Base-by-base conservation (phyloP, 306 rosid species). In the Glycine soja region DNA sequence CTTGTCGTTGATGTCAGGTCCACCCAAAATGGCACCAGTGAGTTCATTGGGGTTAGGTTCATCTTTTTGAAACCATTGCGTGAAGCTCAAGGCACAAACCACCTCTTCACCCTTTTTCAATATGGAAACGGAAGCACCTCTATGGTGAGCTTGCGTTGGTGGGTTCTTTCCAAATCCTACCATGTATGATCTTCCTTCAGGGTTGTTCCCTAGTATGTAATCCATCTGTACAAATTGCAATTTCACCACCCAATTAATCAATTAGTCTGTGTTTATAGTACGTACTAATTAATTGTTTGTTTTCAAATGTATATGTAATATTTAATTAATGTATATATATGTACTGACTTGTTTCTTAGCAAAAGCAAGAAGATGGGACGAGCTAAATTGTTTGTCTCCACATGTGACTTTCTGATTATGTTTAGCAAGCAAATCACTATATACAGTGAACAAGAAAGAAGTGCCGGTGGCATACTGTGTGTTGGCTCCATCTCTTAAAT, bases 1-100 rank as follows among this genome's bases (percentile, higher is more conserved):
- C 38, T 89, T 81, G 56, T 95, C 99, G 2, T 12, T 2, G 2
- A 43, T 10, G 48, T 95, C 93, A 8, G 99, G 98, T 8, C 98
- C 98, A 10, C 97, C 99, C 0, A 95, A 51, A 19, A 95, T 95
- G 45, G 99, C 99, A 1, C 98, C 98, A 0, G 99, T 95, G 8
- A 93, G 89, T 84, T 93, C 97, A 67, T 93, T 75, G 18, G 91
- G 89, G 81, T 95, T 95, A 0, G 98, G 94, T 50, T 5, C 54
- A 40, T 93, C 82, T 66, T 11, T 88, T 7, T 19, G 53, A 51
- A 84, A 80, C 94, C 94, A 95, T 11, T 85, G 4, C 1, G 30
- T 4, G 75, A 95, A 95, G 83, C 86, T 89, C 87, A 34, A 11
- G 12, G 86, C 32, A 68, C 99, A 92, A 59, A 1, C 52, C 1